Evolutionary conservation across 805 yeast genomes (phyloP).

Genomic region (Barnettozyma wickerhamii): DNA sequence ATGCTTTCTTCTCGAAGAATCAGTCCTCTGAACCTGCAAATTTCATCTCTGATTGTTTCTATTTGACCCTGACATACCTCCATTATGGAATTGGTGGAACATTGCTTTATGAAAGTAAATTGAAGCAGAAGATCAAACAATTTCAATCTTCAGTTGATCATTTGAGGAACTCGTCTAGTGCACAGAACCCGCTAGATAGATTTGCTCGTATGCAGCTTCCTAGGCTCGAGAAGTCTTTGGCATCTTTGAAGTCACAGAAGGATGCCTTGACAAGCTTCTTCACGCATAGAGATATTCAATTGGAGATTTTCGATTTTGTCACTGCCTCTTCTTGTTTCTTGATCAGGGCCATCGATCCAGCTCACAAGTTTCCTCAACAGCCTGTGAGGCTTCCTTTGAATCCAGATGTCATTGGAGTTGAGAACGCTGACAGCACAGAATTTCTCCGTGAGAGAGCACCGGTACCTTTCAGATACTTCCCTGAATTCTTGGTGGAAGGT

Average conservation of each 20-base stretch:
- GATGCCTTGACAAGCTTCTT: conserved; percentile 63
- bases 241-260: conserved; percentile 38
- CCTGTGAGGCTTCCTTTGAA: conserved; percentile 53
- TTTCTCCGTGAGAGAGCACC: conserved; percentile 64
- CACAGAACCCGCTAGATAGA: conserved; percentile 25
- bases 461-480: conserved; percentile 72
- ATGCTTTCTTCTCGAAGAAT: conserved; percentile 44
- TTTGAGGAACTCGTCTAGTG: conserved; percentile 12
- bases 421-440: conserved; percentile 73
- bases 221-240: conserved; percentile 40
- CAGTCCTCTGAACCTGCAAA: conserved; percentile 45
- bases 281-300: conserved; percentile 49
- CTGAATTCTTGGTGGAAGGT: conserved; percentile 85
- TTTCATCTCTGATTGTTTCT: conserved; percentile 91
- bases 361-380: conserved; percentile 53
- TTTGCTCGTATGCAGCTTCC: conserved; percentile 42
- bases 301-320: conserved; percentile 70
- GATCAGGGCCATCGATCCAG: conserved; percentile 68
- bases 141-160: conserved; percentile 36
- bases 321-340: conserved; percentile 73
- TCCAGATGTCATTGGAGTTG: conserved; percentile 55
- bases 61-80: conserved; percentile 67
- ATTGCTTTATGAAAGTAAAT: conserved; percentile 49
- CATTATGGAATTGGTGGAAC: conserved; percentile 91
- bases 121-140: conserved; percentile 46